Conservation (phyloP, 495 filamentous ascomycete species). For the Penicillium steckii region DNA sequence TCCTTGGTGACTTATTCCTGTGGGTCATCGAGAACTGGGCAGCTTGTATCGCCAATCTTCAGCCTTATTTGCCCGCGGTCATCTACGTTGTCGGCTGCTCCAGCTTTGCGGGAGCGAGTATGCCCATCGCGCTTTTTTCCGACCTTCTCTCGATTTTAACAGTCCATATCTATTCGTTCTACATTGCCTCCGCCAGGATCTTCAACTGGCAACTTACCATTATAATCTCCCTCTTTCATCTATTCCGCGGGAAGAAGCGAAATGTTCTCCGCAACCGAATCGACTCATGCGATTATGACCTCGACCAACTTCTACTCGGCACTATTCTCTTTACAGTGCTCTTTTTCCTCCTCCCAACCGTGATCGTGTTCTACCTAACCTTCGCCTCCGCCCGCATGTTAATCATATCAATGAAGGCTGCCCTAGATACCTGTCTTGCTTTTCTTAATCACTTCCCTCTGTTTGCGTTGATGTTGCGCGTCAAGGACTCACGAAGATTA, state of each 20-base stretch:
- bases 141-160: constrained; percentile 91
- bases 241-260: constrained; percentile 96
- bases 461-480: constrained; percentile 93
- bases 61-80: constrained; percentile 77
- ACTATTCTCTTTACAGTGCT: constrained; percentile 96
- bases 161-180: constrained; percentile 96
- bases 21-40: constrained; percentile 99
- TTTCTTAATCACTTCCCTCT: constrained; percentile 98
- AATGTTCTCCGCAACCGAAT: constrained; percentile 97
- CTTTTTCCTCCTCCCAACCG: constrained; percentile 92
- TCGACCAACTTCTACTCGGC: constrained; percentile 94
- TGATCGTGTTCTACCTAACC: constrained; percentile 94
- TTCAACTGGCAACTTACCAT: constrained; percentile 98
- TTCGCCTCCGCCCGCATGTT: constrained; percentile 93
- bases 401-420: constrained; percentile 88
- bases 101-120: constrained; percentile 90
- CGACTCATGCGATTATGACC: constrained; percentile 97
- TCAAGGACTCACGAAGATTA: constrained; percentile 88
- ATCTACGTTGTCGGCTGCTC: constrained; percentile 94
- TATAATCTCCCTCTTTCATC: constrained; percentile 92
- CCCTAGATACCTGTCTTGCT: constrained; percentile 84
- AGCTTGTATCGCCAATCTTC: constrained; percentile 73
- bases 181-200: constrained; percentile 92
- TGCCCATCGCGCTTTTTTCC: constrained; percentile 96
- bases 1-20: constrained; percentile 90